Percentiles rank a stretch among this genome's conserved stretches.
Evolutionary conservation across 2,329 filamentous ascomycete species (phyloP).

Genomic region (Penicillium thymicola): DNA sequence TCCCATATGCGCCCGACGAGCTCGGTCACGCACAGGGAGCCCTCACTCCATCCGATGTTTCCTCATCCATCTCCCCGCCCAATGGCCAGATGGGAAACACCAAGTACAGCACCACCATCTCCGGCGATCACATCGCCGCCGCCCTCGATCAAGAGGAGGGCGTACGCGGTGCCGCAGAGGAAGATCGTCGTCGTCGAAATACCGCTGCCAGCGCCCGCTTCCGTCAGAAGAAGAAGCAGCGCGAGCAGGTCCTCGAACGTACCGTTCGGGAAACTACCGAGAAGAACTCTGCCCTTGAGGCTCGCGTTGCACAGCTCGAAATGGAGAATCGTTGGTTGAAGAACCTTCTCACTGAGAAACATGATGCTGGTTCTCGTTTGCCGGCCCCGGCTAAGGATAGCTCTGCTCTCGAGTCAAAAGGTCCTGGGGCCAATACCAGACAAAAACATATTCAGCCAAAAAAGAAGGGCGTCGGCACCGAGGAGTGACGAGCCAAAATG

Average conservation of each 20-base stretch:
- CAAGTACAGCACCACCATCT: constrained; percentile 41
- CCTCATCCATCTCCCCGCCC: constrained; percentile 42
- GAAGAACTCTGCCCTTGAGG: constrained; percentile 70
- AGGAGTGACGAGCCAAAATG: constrained; percentile 23
- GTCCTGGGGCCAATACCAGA: constrained; percentile 20
- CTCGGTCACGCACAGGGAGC: constrained; percentile 35
- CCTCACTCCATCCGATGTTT: constrained; percentile 42
- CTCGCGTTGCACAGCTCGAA: constrained; percentile 71
- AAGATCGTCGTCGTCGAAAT: constrained; percentile 86
- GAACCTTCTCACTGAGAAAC: constrained; percentile 78
- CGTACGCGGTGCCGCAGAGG: constrained; percentile 72
- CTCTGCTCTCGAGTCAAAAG: constrained; percentile 20
- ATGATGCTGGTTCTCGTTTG: constrained; percentile 43
- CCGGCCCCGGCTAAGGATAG: constrained; percentile 26
- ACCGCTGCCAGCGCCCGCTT: constrained; percentile 86
- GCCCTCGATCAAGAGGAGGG: constrained; percentile 65
- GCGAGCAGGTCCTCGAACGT: constrained; percentile 79
- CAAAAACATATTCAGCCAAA: constrained; percentile 40
- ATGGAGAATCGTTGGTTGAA: constrained; percentile 81
- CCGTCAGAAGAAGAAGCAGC: constrained; percentile 94
- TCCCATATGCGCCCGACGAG: constrained; percentile 39
- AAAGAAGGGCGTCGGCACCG: constrained; percentile 40
- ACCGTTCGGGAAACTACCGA: constrained; percentile 80
- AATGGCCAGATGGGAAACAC: constrained; percentile 40
- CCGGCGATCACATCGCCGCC: constrained; percentile 41